Conservation (phyloP, 495 filamentous ascomycete species). For the Beverwykella pulmonaria region DNA sequence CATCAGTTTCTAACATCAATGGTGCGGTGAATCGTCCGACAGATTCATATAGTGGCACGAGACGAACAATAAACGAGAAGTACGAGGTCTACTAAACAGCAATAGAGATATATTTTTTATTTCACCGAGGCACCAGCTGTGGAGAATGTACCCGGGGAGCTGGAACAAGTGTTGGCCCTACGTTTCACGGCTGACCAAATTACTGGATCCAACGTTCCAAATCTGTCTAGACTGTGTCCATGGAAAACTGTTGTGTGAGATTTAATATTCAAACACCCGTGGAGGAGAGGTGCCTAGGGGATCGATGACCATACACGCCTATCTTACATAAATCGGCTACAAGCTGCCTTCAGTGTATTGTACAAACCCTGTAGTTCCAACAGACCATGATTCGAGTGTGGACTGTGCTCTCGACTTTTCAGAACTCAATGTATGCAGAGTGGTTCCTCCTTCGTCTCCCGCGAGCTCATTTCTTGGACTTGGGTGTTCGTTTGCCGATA, state of each 20-base stretch:
- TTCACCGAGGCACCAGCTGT: too few relatives aligned
- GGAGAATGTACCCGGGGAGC: too few relatives aligned
- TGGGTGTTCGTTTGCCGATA: conserved; percentile 65
- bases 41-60: neutral
- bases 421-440: too few relatives aligned
- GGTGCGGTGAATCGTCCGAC: conserved; percentile 1
- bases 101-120: too few relatives aligned
- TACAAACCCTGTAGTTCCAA: neutral
- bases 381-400: neutral
- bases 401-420: too few relatives aligned
- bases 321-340: neutral
- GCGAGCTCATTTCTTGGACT: conserved; percentile 22
- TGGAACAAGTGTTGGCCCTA: too few relatives aligned
- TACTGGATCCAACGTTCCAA: too few relatives aligned
- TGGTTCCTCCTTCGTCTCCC: neutral
- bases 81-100: neutral
- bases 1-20: neutral
- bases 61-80: neutral
- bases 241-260: too few relatives aligned
- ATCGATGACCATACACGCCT: conserved; percentile 2
- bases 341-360: neutral
- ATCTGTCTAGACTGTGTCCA: too few relatives aligned
- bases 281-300: neutral
- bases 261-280: too few relatives aligned
- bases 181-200: too few relatives aligned